Evolutionary conservation across 2,329 filamentous ascomycete species (phyloP).

Genomic region (Helminthosporium solani): DNA sequence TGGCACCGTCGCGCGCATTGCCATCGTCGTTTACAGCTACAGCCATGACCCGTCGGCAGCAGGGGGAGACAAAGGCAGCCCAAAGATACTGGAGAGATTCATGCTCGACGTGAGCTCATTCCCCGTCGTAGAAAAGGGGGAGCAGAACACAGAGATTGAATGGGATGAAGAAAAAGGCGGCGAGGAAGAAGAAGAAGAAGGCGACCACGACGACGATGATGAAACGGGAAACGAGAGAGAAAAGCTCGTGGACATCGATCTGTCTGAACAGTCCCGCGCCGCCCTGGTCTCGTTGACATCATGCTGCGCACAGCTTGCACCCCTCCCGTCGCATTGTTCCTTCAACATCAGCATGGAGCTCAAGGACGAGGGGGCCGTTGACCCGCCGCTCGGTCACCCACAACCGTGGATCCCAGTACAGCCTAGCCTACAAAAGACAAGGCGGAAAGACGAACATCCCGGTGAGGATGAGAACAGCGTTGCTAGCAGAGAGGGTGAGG

Average conservation of each 20-base stretch:
- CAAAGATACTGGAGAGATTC: slow-evolving; percentile 60
- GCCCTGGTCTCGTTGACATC: slow-evolving; percentile 64
- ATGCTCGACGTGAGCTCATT: slow-evolving; percentile 61
- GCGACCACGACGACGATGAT: slow-evolving; percentile 8
- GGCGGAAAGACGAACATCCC: slow-evolving; percentile 20
- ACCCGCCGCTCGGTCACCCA: slow-evolving; percentile 50
- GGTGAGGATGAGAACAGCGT: slow-evolving; percentile 17
- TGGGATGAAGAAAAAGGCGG: slow-evolving; percentile 29
- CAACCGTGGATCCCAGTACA: slow-evolving; percentile 64
- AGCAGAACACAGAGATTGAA: slow-evolving; percentile 56
- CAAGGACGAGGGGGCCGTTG: slow-evolving; percentile 57
- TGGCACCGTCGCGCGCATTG: slow-evolving; percentile 56
- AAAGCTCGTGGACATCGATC: slow-evolving; percentile 49
- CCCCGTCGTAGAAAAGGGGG: slow-evolving; percentile 49
- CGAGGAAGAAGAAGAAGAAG: slow-evolving; percentile 4
- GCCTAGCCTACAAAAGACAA: slow-evolving; percentile 45
- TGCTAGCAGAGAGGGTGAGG: slow-evolving; percentile 28
- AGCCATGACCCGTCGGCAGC: slow-evolving; percentile 2
- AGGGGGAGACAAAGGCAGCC: slow-evolving; percentile 19
- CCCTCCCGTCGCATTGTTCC: slow-evolving; percentile 65
- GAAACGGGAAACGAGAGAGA: slow-evolving; percentile 12
- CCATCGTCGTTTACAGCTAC: slow-evolving; percentile 58
- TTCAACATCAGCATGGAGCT: slow-evolving; percentile 78
- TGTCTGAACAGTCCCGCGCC: slow-evolving; percentile 72
- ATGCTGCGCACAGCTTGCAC: slow-evolving; percentile 57